Conservation (phyloP, 2,329 filamentous ascomycete species). For the Beauveria sp. region DNA sequence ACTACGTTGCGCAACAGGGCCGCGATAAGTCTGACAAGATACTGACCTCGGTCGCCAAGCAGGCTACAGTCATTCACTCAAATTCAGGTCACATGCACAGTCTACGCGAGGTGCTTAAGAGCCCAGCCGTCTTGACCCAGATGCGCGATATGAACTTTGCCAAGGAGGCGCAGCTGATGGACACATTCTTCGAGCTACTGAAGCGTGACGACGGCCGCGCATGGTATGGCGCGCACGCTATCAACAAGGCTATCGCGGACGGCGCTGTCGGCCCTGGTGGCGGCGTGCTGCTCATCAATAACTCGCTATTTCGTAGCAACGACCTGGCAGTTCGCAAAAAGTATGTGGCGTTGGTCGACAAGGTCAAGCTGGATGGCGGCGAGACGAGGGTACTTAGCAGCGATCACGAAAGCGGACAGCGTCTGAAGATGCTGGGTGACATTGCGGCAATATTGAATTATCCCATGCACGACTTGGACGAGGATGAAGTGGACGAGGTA, state of each 20-base stretch:
- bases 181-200: constrained; percentile 70
- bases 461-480: constrained; percentile 73
- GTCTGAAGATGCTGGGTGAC: constrained; percentile 75
- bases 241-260: constrained; percentile 73
- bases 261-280: constrained; percentile 85
- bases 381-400: constrained; percentile 86
- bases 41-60: constrained; percentile 53
- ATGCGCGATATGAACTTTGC: constrained; percentile 85
- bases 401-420: constrained; percentile 86
- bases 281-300: constrained; percentile 78
- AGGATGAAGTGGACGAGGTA: constrained; percentile 46
- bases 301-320: constrained; percentile 77
- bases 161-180: constrained; percentile 75
- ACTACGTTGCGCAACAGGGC: constrained; percentile 59
- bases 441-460: constrained; percentile 89
- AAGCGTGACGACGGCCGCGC: constrained; percentile 80
- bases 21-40: constrained; percentile 57
- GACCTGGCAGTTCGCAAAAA: constrained; percentile 67
- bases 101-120: constrained; percentile 79
- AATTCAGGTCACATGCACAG: constrained; percentile 82
- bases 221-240: constrained; percentile 82
- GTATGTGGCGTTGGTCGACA: constrained; percentile 82
- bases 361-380: constrained; percentile 78
- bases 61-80: constrained; percentile 70
- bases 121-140: constrained; percentile 65